phyloP scores from a whole-genome alignment of 495 filamentous ascomycete genomes.

The Aspergillus sclerotiicarbonarius region DNA sequence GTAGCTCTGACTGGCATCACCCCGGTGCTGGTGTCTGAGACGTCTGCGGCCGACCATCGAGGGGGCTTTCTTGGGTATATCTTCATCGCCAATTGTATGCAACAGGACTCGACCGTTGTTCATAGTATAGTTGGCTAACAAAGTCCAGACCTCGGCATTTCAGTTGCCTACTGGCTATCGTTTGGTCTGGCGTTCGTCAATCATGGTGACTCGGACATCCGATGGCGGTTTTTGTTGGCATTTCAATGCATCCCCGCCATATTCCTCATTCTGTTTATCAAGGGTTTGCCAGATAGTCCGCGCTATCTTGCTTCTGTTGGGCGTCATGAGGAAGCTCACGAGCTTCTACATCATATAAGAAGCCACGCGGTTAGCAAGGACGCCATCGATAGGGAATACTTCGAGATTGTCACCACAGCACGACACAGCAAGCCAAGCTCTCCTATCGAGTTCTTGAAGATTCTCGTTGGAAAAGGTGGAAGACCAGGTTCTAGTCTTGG shows the following conservation, averaged over 20 bases:
- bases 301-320: constrained; percentile 42
- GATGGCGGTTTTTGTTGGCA: constrained; percentile 56
- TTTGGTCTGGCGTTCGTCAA: constrained; percentile 56
- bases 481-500: constrained; percentile 32
- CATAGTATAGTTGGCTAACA: constrained; percentile 9
- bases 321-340: constrained; percentile 37
- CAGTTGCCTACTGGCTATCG: constrained; percentile 61
- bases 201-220: constrained; percentile 46
- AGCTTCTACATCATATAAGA: constrained; percentile 31
- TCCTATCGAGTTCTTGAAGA: constrained; percentile 37
- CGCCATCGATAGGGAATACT: constrained; percentile 37
- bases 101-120: not conserved
- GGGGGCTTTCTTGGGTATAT: constrained; percentile 49
- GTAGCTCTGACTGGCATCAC: constrained; percentile 49
- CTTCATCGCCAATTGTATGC: constrained; percentile 53
- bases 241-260: constrained; percentile 56
- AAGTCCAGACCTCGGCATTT: constrained; percentile 52
- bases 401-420: constrained; percentile 38
- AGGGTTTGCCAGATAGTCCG: constrained; percentile 49
- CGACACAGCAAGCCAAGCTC: constrained; percentile 34
- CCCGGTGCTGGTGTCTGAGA: constrained; percentile 53
- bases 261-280: constrained; percentile 47
- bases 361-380: constrained; percentile 20
- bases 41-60: constrained; percentile 44
- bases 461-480: constrained; percentile 33